These are phyloP conservation scores for Gentiana straminea DNA, from an alignment of 257 asterid genomes.

Conservation along the genomic window DNA sequence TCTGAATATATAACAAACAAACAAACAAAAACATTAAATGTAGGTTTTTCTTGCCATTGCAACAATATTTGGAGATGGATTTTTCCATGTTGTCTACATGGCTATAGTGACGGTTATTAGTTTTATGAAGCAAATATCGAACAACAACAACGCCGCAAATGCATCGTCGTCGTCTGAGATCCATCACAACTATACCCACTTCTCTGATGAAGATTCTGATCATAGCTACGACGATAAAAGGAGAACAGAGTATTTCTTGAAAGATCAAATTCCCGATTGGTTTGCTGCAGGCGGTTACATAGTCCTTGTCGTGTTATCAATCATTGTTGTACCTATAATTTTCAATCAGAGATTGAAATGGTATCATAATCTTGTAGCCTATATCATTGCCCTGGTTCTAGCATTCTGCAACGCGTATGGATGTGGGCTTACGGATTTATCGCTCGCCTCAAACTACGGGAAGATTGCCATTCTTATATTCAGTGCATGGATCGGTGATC, in stretches of 20 bases:
- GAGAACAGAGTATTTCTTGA: conserved; percentile 34
- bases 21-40: too few species aligned
- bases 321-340: conserved; percentile 23
- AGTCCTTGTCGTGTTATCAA: conserved; percentile 25
- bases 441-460: conserved; percentile 65
- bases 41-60: conserved; percentile 66
- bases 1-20: too few species aligned
- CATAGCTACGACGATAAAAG: conserved; percentile 21
- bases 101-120: conserved; percentile 14
- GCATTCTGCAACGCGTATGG: conserved; percentile 77
- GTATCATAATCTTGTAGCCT: conserved; percentile 42
- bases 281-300: conserved; percentile 39
- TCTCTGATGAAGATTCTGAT: neutral
- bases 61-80: conserved; percentile 73
- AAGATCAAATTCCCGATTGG: conserved; percentile 35
- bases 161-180: neutral
- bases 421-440: conserved; percentile 66
- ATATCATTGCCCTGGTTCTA: conserved; percentile 35
- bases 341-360: conserved; percentile 42
- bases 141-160: neutral
- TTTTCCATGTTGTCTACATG: conserved; percentile 55
- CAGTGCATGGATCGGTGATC: conserved; percentile 55
- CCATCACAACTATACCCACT: neutral
- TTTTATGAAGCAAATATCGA: conserved; percentile 5
- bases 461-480: conserved; percentile 48